These are phyloP conservation scores for Cyclotella distinguenda DNA, from an alignment of 108 stramenopile genomes.

Conservation along the genomic window DNA sequence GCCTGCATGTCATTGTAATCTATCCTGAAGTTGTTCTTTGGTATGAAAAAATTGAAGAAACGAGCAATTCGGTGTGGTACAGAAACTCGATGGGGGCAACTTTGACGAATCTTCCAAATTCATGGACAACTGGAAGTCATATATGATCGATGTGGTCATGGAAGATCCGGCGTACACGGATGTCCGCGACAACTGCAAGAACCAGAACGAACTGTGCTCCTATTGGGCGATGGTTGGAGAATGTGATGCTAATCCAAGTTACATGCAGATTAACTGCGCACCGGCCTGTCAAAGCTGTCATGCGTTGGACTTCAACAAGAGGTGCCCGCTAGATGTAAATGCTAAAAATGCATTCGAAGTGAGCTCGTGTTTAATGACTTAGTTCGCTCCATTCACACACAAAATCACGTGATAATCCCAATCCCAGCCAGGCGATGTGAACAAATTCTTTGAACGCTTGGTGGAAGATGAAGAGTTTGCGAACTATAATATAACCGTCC, in stretches of 20 bases:
- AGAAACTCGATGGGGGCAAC: constrained; percentile 3
- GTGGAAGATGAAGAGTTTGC: constrained; percentile 12
- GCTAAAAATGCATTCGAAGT: constrained; percentile 49
- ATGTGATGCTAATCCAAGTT: constrained; percentile 68
- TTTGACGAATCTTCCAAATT: constrained; percentile 5
- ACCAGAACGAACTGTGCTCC: constrained; percentile 58
- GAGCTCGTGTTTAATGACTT: not conserved
- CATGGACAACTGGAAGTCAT: constrained; percentile 11
- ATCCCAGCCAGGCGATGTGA: constrained; percentile 36
- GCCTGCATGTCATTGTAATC: not conserved
- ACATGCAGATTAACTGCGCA: constrained; percentile 65
- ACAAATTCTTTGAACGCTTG: constrained; percentile 35
- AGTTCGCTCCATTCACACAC: no score
- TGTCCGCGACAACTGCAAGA: constrained; percentile 49
- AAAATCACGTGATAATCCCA: not conserved
- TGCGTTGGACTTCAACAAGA: constrained; percentile 43
- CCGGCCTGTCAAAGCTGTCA: constrained; percentile 39
- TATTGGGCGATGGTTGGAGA: constrained; percentile 73
- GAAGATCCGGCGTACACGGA: constrained; percentile 13
- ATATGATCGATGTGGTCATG: constrained; percentile 18
- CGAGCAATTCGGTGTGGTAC: constrained; percentile 18
- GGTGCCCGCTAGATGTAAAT: constrained; percentile 32
- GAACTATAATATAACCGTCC: constrained; percentile 34
- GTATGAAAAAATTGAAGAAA: constrained; percentile 1
- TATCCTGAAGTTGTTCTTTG: not conserved